Percentiles rank a stretch among this genome's conserved stretches.
Conservation (phyloP, 2,329 filamentous ascomycete genomes). For the Elsinoe australis region DNA sequence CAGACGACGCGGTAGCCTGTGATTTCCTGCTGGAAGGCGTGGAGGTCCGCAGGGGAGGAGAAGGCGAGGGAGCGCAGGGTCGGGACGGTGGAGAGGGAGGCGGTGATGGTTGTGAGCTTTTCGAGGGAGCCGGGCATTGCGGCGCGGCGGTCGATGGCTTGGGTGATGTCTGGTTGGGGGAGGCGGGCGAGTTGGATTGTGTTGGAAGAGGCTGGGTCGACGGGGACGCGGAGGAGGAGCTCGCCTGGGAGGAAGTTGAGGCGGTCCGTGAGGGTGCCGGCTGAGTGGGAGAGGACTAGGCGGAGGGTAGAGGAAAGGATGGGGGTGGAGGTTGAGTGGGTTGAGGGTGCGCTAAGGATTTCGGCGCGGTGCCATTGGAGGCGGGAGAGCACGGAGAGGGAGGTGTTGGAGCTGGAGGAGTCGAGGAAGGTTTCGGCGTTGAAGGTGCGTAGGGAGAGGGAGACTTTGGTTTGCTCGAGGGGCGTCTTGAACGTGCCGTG, state of each 20-base stretch:
- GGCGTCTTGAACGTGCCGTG: conserved; percentile 14
- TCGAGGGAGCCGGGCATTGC: conserved; percentile 41
- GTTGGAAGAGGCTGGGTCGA: conserved; percentile 35
- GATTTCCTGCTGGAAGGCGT: conserved; percentile 68
- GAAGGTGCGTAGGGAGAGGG: conserved; percentile 11
- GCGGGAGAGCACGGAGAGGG: conserved; percentile 3
- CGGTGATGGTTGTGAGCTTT: conserved; percentile 50
- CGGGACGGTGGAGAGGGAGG: conserved; percentile 37
- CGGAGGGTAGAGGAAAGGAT: conserved; percentile 68
- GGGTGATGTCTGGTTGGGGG: conserved; percentile 67
- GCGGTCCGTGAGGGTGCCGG: conserved; percentile 72
- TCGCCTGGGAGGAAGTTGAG: conserved; percentile 60
- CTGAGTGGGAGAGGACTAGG: conserved; percentile 65
- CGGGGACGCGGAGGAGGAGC: conserved; percentile 40
- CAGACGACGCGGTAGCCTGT: conserved; percentile 65
- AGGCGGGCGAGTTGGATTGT: conserved; percentile 61
- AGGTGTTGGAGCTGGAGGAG: background rate
- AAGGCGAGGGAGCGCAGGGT: conserved; percentile 62
- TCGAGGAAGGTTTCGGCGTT: conserved; percentile 7
- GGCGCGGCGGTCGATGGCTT: conserved; percentile 52
- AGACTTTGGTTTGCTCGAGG: conserved; percentile 10
- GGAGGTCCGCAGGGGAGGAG: conserved; percentile 50
- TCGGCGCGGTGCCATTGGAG: conserved; percentile 13
- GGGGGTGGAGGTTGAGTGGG: background rate
- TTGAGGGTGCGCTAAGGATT: background rate